phyloP scores from a whole-genome alignment of 345 rosid species.

The Syzygium oleosum region DNA sequence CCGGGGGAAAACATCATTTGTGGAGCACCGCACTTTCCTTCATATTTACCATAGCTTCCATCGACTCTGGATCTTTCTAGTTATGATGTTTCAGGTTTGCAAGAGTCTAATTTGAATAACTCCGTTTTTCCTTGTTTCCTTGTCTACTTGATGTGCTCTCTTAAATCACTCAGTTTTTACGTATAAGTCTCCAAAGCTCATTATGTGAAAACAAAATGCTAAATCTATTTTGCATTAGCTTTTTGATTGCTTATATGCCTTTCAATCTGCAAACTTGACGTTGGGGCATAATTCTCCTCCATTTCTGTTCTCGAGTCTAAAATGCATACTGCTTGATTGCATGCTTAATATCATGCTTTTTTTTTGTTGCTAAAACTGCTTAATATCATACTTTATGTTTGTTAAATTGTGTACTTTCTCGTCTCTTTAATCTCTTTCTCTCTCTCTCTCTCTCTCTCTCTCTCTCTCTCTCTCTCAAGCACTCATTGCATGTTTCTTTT shows the following conservation, averaged over 20 bases:
- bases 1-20: conserved; percentile 91
- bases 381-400: neutral
- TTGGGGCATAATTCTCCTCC: neutral
- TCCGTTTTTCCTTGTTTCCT: neutral
- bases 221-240: neutral
- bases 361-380: too few species aligned
- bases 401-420: neutral
- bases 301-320: neutral
- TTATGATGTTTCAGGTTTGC: conserved; percentile 95
- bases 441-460: neutral
- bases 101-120: neutral
- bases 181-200: neutral
- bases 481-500: neutral
- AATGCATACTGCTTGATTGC: neutral
- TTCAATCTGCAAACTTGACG: neutral
- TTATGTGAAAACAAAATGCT: neutral
- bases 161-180: neutral
- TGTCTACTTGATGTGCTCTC: neutral
- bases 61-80: conserved; percentile 94
- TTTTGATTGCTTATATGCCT: neutral
- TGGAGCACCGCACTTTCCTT: conserved; percentile 90
- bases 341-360: neutral
- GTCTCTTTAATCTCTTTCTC: neutral
- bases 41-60: conserved; percentile 98
- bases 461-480: neutral